Percentiles rank a stretch among this genome's conserved stretches.
Conservation (phyloP, 352 stramenopile genomes). For the Phytophthora boehmeriae region DNA sequence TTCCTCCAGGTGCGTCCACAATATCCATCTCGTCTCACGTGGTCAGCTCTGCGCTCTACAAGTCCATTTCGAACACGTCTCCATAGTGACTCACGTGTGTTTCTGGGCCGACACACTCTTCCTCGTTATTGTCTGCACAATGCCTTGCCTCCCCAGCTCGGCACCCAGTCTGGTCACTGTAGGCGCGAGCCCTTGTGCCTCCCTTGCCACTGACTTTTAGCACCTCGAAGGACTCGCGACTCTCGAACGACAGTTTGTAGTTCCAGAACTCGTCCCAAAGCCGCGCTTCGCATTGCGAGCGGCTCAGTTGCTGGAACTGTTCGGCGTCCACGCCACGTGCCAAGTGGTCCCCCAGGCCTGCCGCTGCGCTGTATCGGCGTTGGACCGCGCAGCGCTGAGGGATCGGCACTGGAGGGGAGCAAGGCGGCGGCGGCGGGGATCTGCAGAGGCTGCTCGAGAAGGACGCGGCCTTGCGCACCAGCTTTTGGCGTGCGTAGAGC, state of each 20-base stretch:
- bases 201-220: constrained; percentile 14
- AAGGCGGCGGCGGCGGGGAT: constrained; percentile 25
- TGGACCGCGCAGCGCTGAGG: constrained; percentile 34
- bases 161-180: constrained; percentile 15
- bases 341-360: constrained; percentile 15
- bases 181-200: constrained; percentile 1
- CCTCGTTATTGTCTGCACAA: constrained; percentile 44
- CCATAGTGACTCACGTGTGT: constrained; percentile 36
- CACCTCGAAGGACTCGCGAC: constrained; percentile 64
- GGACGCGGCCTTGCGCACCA: constrained; percentile 35
- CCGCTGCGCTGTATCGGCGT: constrained; percentile 37
- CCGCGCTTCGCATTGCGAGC: constrained; percentile 51
- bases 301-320: constrained; percentile 18
- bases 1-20: constrained; percentile 4
- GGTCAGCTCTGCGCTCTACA: constrained; percentile 28
- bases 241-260: constrained; percentile 75
- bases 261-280: constrained; percentile 77
- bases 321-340: constrained; percentile 17
- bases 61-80: constrained; percentile 72
- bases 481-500: constrained; percentile 25
- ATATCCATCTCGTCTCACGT: background rate
- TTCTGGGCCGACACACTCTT: constrained; percentile 24
- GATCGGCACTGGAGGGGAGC: constrained; percentile 62
- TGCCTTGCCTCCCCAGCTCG: constrained; percentile 39
- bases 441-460: constrained; percentile 29